These are phyloP conservation scores for Calonectria hongkongensis DNA, from an alignment of 2,329 filamentous ascomycete species.

Conservation along the genomic window DNA sequence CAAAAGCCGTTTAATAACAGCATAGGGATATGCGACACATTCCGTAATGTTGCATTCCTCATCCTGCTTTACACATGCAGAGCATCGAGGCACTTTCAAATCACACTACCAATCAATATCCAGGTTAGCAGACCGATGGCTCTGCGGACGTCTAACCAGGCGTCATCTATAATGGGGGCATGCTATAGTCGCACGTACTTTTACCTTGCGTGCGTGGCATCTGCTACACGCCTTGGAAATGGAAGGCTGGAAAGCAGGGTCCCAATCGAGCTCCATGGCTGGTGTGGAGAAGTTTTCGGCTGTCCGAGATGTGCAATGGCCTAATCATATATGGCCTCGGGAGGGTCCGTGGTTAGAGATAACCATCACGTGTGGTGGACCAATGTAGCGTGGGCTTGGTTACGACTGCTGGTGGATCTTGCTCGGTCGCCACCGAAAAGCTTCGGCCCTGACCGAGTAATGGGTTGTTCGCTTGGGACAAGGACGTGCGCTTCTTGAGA, in stretches of 20 bases:
- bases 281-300: constrained; percentile 2
- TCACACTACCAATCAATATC: constrained; percentile 31
- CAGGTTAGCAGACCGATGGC: constrained; percentile 10
- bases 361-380: constrained; percentile 1
- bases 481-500: not conserved
- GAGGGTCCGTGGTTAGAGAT: constrained; percentile 10
- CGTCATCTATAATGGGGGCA: not conserved
- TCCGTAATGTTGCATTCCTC: constrained; percentile 43
- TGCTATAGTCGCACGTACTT: constrained; percentile 4
- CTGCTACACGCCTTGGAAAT: constrained; percentile 33
- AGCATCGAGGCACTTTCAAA: constrained; percentile 39
- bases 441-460: constrained; percentile 2
- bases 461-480: not conserved
- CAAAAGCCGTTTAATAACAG: constrained; percentile 21
- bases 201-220: constrained; percentile 33
- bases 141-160: too few species aligned
- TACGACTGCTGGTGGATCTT: not conserved
- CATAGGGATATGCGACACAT: constrained; percentile 42
- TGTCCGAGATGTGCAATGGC: not conserved
- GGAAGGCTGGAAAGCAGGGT: constrained; percentile 27
- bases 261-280: constrained; percentile 13
- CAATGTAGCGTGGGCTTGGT: too few species aligned
- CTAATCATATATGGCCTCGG: constrained; percentile 5
- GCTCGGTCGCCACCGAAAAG: not conserved
- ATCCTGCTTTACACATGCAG: constrained; percentile 39